phyloP scores from a whole-genome alignment of 441 rosid species.

The Erodium trifolium region DNA sequence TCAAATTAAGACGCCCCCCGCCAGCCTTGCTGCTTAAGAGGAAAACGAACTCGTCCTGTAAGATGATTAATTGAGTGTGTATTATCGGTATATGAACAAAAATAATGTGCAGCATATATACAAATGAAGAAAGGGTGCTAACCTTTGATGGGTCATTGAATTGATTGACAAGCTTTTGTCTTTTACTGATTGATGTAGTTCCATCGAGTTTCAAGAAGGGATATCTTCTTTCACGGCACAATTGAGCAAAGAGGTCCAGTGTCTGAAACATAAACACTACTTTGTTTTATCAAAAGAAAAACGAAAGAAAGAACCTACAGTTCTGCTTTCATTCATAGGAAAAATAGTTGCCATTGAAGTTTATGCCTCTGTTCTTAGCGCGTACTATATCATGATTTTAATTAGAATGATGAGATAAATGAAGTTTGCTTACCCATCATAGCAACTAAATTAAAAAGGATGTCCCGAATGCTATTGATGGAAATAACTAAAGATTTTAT shows the following conservation, averaged over 20 bases:
- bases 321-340: constrained; percentile 9
- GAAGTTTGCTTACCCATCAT: not conserved
- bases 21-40: constrained; percentile 99
- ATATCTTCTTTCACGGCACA: constrained; percentile 96
- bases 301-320: not conserved
- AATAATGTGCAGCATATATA: constrained; percentile 10
- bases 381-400: not conserved
- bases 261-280: constrained; percentile 44
- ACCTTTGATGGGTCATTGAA: constrained; percentile 89
- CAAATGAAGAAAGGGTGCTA: constrained; percentile 9
- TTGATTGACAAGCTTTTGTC: constrained; percentile 86
- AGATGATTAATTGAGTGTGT: constrained; percentile 15
- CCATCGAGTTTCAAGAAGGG: constrained; percentile 94
- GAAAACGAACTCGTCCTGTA: constrained; percentile 92
- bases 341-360: not conserved
- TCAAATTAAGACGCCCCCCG: constrained; percentile 96
- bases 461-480: not conserved
- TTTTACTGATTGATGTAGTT: constrained; percentile 85
- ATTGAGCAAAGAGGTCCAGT: constrained; percentile 93
- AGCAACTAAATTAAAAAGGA: not conserved
- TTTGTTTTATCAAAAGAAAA: constrained; percentile 3
- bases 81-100: constrained; percentile 16
- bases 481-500: constrained; percentile 13
- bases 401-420: not conserved
- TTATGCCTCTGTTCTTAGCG: not conserved